Base-by-base conservation (phyloP, 495 filamentous ascomycete species). In the Hyaloscypha variabilis region DNA sequence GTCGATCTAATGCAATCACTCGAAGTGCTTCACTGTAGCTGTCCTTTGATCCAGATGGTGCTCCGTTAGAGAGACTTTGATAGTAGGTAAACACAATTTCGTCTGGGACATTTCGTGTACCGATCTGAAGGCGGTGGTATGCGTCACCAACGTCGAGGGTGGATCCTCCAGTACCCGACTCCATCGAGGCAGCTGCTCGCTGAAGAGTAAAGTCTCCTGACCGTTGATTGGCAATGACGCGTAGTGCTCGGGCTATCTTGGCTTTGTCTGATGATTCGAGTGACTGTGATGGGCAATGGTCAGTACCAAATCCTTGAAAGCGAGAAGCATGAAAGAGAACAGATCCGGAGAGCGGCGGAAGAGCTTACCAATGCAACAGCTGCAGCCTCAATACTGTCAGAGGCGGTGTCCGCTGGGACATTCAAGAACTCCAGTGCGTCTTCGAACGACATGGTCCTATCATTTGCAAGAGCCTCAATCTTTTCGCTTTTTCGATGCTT, bases 71-170 rank as follows among this genome's bases (percentile, higher is more conserved):
- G n/a, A 72, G 60, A 34, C 34, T 66, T 46, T 64, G 50, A 51
- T 68, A 74, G 50, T 74, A 74, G 19, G 53, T 46, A 19, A 68
- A 56, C 0, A 74, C 61, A 11, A 61, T 70, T 52, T 72, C 69
- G 57, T 74, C 72, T 29, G 69, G 65, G 1, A 51, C 62, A 57
- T 49, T 64, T 1, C 54, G 54, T 8, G 56, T 6, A 8, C 23
- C 13, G 8, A 74, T 68, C 46, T 74, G 69, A 54, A 74, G 67
- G 14, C 72, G 61, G n/a, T 34, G 63, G 62, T 72, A 72, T 8
- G 72, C 72, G 11, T 74, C 72, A 21, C 42, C 65, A 53, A 72
- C 25, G 29, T 65, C 63, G 23, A 69, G 67, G 8, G 56, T 58
- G 17, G 46, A 53, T 23, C 23, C 60, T 10, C 28, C 60, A 17